These are phyloP conservation scores for Coemansia biformis DNA, from an alignment of 192 early-diverging fungal species.

Conservation along the genomic window DNA sequence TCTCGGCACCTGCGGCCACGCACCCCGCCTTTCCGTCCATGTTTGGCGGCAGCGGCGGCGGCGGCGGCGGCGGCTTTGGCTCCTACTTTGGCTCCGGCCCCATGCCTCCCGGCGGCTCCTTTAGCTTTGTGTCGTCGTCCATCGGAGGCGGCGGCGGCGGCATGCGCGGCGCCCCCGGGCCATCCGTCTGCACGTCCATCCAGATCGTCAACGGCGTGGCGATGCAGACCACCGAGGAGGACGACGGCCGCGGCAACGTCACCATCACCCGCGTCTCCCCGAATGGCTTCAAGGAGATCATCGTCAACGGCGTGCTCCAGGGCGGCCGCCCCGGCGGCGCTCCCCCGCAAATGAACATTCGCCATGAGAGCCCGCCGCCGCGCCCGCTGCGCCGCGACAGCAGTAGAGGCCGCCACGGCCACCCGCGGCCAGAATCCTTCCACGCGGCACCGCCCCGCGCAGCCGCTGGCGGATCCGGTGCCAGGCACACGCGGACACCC, in stretches of 20 bases:
- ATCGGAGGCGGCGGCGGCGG: constrained; percentile 28
- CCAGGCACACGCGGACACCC: neutral
- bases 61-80: constrained; percentile 31
- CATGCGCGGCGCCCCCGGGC: constrained; percentile 25
- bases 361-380: constrained; percentile 1
- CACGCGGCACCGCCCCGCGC: constrained; percentile 3
- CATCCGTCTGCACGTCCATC: constrained; percentile 33
- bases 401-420: constrained; percentile 5
- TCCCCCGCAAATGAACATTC: constrained; percentile 12
- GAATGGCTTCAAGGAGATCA: constrained; percentile 36
- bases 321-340: constrained; percentile 1
- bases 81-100: constrained; percentile 17
- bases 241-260: constrained; percentile 41
- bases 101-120: constrained; percentile 34
- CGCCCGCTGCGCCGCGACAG: constrained; percentile 1
- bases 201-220: constrained; percentile 45
- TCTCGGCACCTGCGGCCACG: constrained; percentile 14
- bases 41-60: constrained; percentile 22
- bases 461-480: constrained; percentile 3
- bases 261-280: constrained; percentile 42
- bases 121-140: constrained; percentile 49
- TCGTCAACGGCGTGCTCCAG: constrained; percentile 44
- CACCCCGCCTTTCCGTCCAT: constrained; percentile 28
- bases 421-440: constrained; percentile 3
- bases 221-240: constrained; percentile 39